Conservation (phyloP, 805 yeast genomes). For the Barnettozyma sucrosica region DNA sequence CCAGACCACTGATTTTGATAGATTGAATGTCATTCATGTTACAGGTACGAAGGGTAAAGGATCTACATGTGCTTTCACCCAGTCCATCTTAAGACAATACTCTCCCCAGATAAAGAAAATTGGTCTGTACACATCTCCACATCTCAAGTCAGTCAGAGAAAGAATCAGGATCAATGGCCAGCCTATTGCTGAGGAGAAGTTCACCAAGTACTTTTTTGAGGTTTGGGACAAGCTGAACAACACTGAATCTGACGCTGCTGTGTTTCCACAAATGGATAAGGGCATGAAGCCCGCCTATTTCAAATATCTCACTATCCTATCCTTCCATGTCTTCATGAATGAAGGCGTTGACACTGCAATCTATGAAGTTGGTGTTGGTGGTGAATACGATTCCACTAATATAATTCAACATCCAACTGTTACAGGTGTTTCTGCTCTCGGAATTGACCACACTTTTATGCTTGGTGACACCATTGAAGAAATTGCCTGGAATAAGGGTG, state of each 20-base stretch:
- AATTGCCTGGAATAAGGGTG: conserved; percentile 95
- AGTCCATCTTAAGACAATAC: conserved; percentile 71
- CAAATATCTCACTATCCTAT: conserved; percentile 79
- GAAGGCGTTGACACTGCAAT: conserved; percentile 94
- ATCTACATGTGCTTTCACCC: conserved; percentile 91
- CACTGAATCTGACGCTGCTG: conserved; percentile 46
- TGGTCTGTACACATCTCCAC: conserved; percentile 96
- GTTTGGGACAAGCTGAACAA: conserved; percentile 78
- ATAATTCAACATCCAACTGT: conserved; percentile 73
- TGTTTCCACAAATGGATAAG: conserved; percentile 69
- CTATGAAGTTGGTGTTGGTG: conserved; percentile 98
- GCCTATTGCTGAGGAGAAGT: conserved; percentile 75
- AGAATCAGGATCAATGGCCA: conserved; percentile 82
- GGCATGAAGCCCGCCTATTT: conserved; percentile 88
- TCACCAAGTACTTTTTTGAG: conserved; percentile 87
- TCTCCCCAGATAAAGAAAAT: conserved; percentile 45
- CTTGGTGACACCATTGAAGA: conserved; percentile 82
- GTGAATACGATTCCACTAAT: conserved; percentile 95
- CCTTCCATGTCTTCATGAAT: conserved; percentile 82
- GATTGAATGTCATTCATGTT: conserved; percentile 76
- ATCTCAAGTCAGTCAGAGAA: conserved; percentile 87
- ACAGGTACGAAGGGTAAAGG: conserved; percentile 99
- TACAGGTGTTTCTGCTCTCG: conserved; percentile 81
- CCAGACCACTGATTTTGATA: conserved; percentile 59
- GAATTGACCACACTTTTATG: conserved; percentile 79